Conservation (phyloP, 495 filamentous ascomycete genomes). For the Penicillium egyptiacum region DNA sequence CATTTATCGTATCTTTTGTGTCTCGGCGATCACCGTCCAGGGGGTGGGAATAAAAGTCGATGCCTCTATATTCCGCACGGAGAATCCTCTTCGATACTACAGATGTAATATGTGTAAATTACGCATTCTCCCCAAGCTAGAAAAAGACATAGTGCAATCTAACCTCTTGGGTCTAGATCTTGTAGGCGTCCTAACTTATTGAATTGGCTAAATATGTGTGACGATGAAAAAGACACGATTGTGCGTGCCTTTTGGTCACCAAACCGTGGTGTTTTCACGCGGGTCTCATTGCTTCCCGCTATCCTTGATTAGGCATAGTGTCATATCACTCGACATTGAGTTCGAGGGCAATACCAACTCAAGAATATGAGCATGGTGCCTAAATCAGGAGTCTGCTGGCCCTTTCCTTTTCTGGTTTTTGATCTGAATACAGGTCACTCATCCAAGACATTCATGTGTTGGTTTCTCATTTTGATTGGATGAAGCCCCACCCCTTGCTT, state of each 20-base stretch:
- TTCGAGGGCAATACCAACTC: no score
- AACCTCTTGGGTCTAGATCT: slow-evolving; percentile 7
- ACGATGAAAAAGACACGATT: not conserved
- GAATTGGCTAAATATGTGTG: no score
- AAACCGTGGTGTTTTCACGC: not conserved
- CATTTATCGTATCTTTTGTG: not conserved
- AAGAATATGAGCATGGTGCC: no score
- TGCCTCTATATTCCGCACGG: not conserved
- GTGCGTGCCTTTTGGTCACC: not conserved
- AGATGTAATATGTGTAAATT: not conserved
- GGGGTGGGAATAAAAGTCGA: not conserved
- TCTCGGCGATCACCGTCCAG: not conserved
- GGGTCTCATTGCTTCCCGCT: not conserved
- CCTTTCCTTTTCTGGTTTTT: no score
- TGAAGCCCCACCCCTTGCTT: no score
- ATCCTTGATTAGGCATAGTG: not conserved
- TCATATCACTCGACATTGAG: not conserved
- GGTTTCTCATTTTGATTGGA: no score
- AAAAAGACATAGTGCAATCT: slow-evolving; percentile 10
- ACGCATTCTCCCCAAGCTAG: not conserved
- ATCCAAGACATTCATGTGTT: no score
- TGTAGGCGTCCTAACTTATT: slow-evolving; percentile 5
- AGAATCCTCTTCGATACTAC: not conserved
- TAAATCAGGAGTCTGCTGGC: no score
- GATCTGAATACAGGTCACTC: no score